A percentile compares a stretch with the other conserved stretches of the same genome.
These are phyloP conservation scores for Monosporascus cannonballus DNA, from an alignment of 2,329 filamentous ascomycete genomes.

Conservation along the genomic window DNA sequence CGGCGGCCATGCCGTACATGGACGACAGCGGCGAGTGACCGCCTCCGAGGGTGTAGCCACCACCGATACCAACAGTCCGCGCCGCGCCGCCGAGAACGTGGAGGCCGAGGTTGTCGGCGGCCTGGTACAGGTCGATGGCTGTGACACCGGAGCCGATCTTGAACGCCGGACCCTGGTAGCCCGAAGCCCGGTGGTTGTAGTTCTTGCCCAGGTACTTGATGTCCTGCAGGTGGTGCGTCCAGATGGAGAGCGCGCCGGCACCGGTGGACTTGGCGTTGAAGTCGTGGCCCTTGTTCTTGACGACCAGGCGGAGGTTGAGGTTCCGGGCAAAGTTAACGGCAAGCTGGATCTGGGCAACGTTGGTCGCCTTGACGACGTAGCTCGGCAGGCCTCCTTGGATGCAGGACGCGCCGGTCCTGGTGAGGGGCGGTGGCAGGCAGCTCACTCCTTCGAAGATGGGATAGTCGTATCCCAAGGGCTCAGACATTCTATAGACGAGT, in stretches of 20 bases:
- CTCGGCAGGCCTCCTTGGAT: slow-evolving; percentile 34
- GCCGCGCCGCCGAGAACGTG: slow-evolving; percentile 45
- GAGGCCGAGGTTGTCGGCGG: slow-evolving; percentile 38
- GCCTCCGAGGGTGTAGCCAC: slow-evolving; percentile 40
- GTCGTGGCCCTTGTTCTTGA: slow-evolving; percentile 48
- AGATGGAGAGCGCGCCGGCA: slow-evolving; percentile 29
- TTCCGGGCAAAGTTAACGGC: slow-evolving; percentile 40
- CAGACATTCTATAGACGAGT: slow-evolving; percentile 3
- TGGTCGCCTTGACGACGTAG: slow-evolving; percentile 36
- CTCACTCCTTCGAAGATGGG: slow-evolving; percentile 26
- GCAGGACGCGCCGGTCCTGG: slow-evolving; percentile 23
- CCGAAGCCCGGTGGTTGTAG: slow-evolving; percentile 20
- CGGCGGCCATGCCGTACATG: slow-evolving; percentile 40
- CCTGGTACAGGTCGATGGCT: slow-evolving; percentile 44
- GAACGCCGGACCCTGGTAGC: slow-evolving; percentile 38
- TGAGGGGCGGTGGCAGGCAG: slow-evolving; percentile 18
- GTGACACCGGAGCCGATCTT: slow-evolving; percentile 51
- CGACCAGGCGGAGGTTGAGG: slow-evolving; percentile 40
- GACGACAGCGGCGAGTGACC: slow-evolving; percentile 45
- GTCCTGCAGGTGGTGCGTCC: slow-evolving; percentile 28
- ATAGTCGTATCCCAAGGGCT: slow-evolving; percentile 32
- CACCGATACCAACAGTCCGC: slow-evolving; percentile 45
- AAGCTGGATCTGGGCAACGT: slow-evolving; percentile 38
- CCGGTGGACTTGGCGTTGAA: slow-evolving; percentile 35
- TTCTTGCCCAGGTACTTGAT: slow-evolving; percentile 21